A percentile compares a stretch with the other conserved stretches of the same genome.
Conservation (phyloP, 1,284 basidiomycete genomes). For the Coniferiporia weirii region DNA sequence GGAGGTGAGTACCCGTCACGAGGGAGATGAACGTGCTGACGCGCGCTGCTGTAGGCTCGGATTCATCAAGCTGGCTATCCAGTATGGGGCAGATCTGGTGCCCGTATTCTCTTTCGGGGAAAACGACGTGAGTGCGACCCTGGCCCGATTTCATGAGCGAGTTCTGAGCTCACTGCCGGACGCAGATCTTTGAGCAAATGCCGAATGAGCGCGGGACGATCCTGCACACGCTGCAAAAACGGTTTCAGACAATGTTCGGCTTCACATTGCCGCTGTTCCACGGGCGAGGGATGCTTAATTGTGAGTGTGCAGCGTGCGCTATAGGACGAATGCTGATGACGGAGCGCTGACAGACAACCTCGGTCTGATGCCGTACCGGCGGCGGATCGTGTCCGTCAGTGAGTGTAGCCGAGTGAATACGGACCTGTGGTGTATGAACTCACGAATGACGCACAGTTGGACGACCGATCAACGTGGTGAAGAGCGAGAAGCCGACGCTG, state of each 20-base stretch:
- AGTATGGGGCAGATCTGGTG: constrained; percentile 89
- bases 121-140: constrained; percentile 77
- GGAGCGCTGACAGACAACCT: constrained; percentile 60
- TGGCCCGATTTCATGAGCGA: too few relatives aligned
- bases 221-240: constrained; percentile 83
- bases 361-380: constrained; percentile 89
- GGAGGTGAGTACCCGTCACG: constrained; percentile 42
- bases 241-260: constrained; percentile 87
- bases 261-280: constrained; percentile 97
- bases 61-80: constrained; percentile 96
- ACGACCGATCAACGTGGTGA: constrained; percentile 76
- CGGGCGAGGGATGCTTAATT: constrained; percentile 87
- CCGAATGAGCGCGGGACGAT: constrained; percentile 90
- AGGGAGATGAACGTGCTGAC: constrained; percentile 10
- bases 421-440: neutral
- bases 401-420: constrained; percentile 34
- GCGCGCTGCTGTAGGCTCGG: constrained; percentile 50
- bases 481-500: constrained; percentile 74
- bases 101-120: constrained; percentile 98
- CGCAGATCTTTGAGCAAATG: constrained; percentile 91
- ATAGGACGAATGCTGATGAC: neutral
- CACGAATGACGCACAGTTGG: constrained; percentile 52
- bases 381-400: constrained; percentile 93
- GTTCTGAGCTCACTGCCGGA: neutral
- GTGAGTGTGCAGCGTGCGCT: constrained; percentile 39